Percentiles rank a stretch among this genome's conserved stretches.
phyloP scores from a whole-genome alignment of 257 asterid species.

The Primulina huaijiensis region DNA sequence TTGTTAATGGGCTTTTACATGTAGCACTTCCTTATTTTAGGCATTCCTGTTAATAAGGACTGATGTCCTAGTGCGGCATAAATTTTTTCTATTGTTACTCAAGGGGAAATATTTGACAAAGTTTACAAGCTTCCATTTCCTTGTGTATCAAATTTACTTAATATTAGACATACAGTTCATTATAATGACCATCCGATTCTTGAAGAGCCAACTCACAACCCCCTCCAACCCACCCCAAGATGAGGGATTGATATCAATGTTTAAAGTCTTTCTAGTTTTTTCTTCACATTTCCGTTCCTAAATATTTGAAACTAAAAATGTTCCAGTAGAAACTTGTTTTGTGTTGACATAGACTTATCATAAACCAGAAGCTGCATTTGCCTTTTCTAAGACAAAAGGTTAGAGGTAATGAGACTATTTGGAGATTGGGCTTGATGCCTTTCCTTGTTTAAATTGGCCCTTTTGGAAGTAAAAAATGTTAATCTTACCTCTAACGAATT shows the following conservation, averaged over 20 bases:
- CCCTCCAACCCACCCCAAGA: neutral
- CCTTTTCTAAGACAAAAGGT: neutral
- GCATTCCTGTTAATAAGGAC: slow-evolving; percentile 2
- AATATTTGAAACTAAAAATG: neutral
- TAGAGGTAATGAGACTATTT: neutral
- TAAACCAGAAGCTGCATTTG: neutral
- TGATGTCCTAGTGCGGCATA: slow-evolving; percentile 9
- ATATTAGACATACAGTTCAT: neutral
- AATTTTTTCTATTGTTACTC: slow-evolving; percentile 1
- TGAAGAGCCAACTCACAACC: neutral
- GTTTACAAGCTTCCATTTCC: neutral
- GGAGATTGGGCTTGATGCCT: neutral
- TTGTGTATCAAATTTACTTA: neutral
- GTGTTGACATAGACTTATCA: neutral
- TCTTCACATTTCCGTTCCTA: neutral
- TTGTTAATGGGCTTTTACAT: neutral
- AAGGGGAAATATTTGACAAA: neutral
- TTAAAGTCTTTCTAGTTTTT: slow-evolving; percentile 6
- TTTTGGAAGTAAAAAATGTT: neutral
- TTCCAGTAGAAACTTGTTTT: neutral
- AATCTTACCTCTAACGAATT: neutral
- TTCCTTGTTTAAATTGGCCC: neutral
- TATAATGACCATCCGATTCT: slow-evolving; percentile 1
- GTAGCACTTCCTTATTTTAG: slow-evolving; percentile 5
- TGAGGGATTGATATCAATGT: slow-evolving; percentile 2